A percentile compares a stretch with the other conserved stretches of the same genome.
Evolutionary conservation across 83 land plant genomes (phyloP).

Genomic region (Picea engelmannii): DNA sequence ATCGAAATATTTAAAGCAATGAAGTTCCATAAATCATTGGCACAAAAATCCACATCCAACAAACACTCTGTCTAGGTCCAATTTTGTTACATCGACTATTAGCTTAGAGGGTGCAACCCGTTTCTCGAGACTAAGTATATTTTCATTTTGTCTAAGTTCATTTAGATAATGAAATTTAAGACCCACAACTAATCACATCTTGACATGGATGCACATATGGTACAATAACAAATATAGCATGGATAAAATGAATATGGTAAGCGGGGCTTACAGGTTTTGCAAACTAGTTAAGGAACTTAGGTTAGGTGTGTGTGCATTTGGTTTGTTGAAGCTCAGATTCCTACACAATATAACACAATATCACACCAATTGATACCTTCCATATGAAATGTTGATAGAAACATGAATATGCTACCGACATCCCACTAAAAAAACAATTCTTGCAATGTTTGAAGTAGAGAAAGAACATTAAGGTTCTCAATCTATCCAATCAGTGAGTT

Average conservation of each 20-base stretch:
- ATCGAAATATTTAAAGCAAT: background rate
- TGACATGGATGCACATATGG: no score
- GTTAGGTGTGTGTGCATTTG: constrained; percentile 49
- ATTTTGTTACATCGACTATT: background rate
- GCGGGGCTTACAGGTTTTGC: constrained; percentile 43
- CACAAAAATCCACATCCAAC: background rate
- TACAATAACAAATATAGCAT: background rate
- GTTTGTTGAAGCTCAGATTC: constrained; percentile 64
- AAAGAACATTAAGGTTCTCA: constrained; percentile 44
- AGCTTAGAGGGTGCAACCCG: background rate
- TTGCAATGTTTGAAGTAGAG: constrained; percentile 51
- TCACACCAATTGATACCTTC: background rate
- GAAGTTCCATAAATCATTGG: background rate
- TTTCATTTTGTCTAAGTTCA: background rate
- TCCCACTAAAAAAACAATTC: background rate
- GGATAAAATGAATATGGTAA: background rate
- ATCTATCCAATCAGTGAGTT: constrained; percentile 55
- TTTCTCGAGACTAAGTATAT: background rate
- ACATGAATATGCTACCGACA: background rate
- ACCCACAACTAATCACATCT: no score
- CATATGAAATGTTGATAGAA: background rate
- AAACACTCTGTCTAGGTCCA: background rate
- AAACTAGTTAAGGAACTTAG: constrained; percentile 37
- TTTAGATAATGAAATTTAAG: no score
- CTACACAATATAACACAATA: constrained; percentile 26